A percentile compares a stretch with the other conserved stretches of the same genome.
These are phyloP conservation scores for Mallotus repandus DNA, from an alignment of 441 rosid species.

Conservation along the genomic window DNA sequence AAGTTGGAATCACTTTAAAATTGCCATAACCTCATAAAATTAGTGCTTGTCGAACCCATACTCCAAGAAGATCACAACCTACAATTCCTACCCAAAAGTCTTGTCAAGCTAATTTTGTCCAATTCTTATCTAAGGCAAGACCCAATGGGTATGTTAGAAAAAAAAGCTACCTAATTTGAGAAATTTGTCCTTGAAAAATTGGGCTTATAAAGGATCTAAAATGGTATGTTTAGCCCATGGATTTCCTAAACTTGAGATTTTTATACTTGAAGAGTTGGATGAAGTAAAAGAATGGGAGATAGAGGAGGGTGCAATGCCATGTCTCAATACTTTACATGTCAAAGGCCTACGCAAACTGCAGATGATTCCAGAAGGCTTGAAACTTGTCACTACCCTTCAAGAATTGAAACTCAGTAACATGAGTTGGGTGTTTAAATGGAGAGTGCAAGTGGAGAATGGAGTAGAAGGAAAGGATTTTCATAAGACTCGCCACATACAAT, in stretches of 20 bases:
- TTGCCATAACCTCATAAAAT: too few relatives aligned
- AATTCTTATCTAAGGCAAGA: not conserved
- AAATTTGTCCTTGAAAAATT: not conserved
- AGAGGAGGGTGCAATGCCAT: slow-evolving; percentile 17
- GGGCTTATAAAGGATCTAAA: not conserved
- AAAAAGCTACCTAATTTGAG: slow-evolving; percentile 14
- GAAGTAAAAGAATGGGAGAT: not conserved
- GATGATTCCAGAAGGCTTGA: too few relatives aligned
- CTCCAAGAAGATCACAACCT: too few relatives aligned
- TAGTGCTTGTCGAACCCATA: too few relatives aligned
- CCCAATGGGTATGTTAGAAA: too few relatives aligned
- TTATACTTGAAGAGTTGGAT: not conserved
- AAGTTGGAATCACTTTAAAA: too few relatives aligned
- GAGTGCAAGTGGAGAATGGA: too few relatives aligned
- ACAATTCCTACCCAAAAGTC: too few relatives aligned
- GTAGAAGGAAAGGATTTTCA: slow-evolving; percentile 13
- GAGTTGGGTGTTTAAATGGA: not conserved
- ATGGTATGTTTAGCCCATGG: slow-evolving; percentile 9
- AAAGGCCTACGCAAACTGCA: too few relatives aligned
- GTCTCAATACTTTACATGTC: too few relatives aligned
- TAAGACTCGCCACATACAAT: not conserved
- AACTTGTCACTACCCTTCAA: slow-evolving; percentile 7
- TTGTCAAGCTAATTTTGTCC: not conserved
- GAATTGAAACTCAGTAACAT: not conserved
- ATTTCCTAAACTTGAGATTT: slow-evolving; percentile 2